These are phyloP conservation scores for Candida maesae DNA, from an alignment of 805 yeast genomes.

Conservation along the genomic window DNA sequence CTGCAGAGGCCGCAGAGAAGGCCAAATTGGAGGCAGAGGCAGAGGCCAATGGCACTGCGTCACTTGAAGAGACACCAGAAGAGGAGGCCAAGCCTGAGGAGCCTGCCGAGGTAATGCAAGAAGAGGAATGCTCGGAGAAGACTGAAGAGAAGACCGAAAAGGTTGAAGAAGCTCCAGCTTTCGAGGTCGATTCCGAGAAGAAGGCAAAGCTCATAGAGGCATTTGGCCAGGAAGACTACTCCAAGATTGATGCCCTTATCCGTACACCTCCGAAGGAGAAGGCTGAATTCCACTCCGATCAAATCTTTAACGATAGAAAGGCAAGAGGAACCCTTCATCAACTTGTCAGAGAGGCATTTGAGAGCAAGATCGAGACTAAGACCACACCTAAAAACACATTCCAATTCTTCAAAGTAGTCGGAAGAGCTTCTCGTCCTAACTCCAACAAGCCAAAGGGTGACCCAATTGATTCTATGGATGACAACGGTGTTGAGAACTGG, in stretches of 20 bases:
- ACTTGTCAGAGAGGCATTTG: conserved; percentile 67
- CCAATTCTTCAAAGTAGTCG: conserved; percentile 44
- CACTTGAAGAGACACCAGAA: conserved; percentile 18
- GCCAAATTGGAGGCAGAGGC: not conserved
- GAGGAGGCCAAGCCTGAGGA: too few species aligned
- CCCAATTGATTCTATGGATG: conserved; percentile 31
- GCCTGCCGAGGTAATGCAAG: too few species aligned
- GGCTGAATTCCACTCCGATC: conserved; percentile 46
- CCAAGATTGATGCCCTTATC: conserved; percentile 47
- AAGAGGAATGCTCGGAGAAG: too few species aligned
- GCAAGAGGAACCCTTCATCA: conserved; percentile 79
- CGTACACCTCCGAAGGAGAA: conserved; percentile 45
- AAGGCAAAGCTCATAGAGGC: conserved; percentile 44
- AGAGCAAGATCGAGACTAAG: conserved; percentile 70
- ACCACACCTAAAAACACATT: conserved; percentile 70
- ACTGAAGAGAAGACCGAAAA: not conserved
- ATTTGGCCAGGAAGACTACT: conserved; percentile 61
- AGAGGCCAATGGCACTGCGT: conserved; percentile 3
- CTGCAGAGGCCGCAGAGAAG: conserved; percentile 2
- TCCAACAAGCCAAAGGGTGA: conserved; percentile 27
- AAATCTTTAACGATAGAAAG: conserved; percentile 60
- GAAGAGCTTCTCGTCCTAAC: conserved; percentile 27
- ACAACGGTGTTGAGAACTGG: conserved; percentile 56
- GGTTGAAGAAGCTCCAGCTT: conserved; percentile 22
- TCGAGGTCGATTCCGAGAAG: conserved; percentile 44